Conservation (phyloP, 2,329 filamentous ascomycete genomes). For the Massarina eburnea region DNA sequence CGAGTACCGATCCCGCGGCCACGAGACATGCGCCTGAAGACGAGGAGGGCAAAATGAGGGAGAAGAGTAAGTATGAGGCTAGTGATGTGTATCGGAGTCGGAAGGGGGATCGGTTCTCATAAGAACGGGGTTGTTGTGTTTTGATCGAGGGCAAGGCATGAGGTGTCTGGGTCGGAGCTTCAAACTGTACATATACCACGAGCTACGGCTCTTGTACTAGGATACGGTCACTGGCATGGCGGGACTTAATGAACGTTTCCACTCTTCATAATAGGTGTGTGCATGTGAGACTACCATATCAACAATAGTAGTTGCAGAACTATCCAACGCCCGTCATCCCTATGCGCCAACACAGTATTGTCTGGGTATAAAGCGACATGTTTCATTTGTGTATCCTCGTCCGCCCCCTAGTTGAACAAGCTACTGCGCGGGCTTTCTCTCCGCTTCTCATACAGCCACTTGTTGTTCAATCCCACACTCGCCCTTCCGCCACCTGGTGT, state of each 20-base stretch:
- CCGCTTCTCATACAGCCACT: slow-evolving; percentile 91
- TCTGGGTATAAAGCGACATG: slow-evolving; percentile 32
- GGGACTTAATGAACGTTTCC: slow-evolving; percentile 6
- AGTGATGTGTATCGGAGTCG: slow-evolving; percentile 71
- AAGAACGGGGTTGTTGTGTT: slow-evolving; percentile 5
- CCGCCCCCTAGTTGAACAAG: slow-evolving; percentile 26
- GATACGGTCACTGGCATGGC: neutral
- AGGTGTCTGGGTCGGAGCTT: neutral
- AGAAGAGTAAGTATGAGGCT: slow-evolving; percentile 92
- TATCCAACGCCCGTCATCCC: neutral
- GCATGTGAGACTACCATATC: neutral
- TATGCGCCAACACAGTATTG: slow-evolving; percentile 31
- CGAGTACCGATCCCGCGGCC: slow-evolving; percentile 77
- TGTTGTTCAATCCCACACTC: slow-evolving; percentile 81
- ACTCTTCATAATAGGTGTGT: slow-evolving; percentile 10
- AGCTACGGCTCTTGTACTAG: neutral
- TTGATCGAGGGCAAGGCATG: neutral
- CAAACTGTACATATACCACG: slow-evolving; percentile 11
- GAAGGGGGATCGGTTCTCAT: slow-evolving; percentile 80
- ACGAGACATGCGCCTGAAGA: slow-evolving; percentile 77
- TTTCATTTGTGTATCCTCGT: slow-evolving; percentile 2
- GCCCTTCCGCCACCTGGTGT: slow-evolving; percentile 64
- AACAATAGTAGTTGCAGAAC: neutral
- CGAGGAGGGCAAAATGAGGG: slow-evolving; percentile 64
- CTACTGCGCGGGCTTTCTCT: slow-evolving; percentile 51